Evolutionary conservation across 805 yeast genomes (phyloP).

Genomic region (Lipomyces sp.): DNA sequence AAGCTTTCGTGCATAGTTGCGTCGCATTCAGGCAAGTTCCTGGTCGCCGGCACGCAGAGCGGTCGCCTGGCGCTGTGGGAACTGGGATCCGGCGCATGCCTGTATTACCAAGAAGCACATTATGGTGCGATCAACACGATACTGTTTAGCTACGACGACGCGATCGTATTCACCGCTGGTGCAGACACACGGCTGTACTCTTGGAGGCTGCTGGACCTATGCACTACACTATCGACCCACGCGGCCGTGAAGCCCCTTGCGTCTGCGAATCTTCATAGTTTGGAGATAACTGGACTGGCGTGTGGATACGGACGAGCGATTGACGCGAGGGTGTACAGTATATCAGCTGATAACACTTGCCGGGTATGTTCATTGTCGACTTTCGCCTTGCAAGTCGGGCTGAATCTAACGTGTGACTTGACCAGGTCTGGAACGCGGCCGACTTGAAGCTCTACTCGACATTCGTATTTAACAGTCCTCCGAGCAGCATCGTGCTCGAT

Average conservation of each 20-base stretch:
- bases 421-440: constrained; percentile 63
- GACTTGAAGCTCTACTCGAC: constrained; percentile 56
- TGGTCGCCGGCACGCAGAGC: constrained; percentile 69
- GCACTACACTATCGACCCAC: constrained; percentile 39
- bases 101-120: constrained; percentile 75
- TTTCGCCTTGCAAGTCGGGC: background rate
- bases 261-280: constrained; percentile 40
- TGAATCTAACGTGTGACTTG: constrained; percentile 36
- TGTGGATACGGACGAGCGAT: constrained; percentile 51
- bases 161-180: constrained; percentile 70
- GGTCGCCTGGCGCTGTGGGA: constrained; percentile 89
- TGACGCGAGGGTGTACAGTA: constrained; percentile 64
- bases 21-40: constrained; percentile 41
- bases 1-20: constrained; percentile 56
- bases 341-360: constrained; percentile 54
- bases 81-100: constrained; percentile 65
- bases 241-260: constrained; percentile 33
- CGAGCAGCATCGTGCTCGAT: constrained; percentile 61
- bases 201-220: constrained; percentile 67
- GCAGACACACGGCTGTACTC: constrained; percentile 73
- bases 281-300: constrained; percentile 51
- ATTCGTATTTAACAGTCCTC: constrained; percentile 60
- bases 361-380: constrained; percentile 47
- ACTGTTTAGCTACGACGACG: constrained; percentile 58
- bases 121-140: constrained; percentile 69